phyloP scores from a whole-genome alignment of 305 asterid genomes.

The Solanum hybrid region DNA sequence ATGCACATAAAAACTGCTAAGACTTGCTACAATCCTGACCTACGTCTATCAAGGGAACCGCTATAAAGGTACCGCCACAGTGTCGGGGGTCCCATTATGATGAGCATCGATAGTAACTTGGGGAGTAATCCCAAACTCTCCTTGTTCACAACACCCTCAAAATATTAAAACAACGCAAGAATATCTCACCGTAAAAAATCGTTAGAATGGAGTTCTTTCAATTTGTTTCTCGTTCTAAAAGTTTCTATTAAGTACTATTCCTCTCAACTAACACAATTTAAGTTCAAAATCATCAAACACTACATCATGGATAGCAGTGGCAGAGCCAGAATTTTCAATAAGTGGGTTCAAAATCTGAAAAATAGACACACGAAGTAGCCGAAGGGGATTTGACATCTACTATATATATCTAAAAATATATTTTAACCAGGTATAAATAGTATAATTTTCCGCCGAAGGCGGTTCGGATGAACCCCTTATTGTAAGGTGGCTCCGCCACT shows the following conservation, averaged over 20 bases:
- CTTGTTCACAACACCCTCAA: background rate
- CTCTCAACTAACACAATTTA: background rate
- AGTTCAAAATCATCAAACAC: background rate
- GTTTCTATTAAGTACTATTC: background rate
- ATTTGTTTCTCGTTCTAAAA: background rate
- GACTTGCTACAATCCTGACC: background rate
- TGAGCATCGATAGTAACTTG: background rate
- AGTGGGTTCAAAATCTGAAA: too few species aligned
- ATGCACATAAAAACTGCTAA: too few species aligned
- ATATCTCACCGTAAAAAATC: background rate
- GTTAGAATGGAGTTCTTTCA: background rate
- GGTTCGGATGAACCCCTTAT: too few species aligned
- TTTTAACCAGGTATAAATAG: too few species aligned
- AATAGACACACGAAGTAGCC: too few species aligned
- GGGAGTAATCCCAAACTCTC: background rate
- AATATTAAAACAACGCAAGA: background rate
- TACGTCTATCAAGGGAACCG: background rate
- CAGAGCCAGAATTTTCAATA: too few species aligned
- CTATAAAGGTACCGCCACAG: background rate
- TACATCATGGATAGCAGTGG: background rate
- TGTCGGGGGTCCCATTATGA: background rate
- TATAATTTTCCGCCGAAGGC: too few species aligned
- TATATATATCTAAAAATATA: too few species aligned
- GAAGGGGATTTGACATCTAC: too few species aligned
- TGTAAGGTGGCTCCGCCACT: too few species aligned